Evolutionary conservation across 306 rosid species (phyloP).

Genomic region (Glycine soja): DNA sequence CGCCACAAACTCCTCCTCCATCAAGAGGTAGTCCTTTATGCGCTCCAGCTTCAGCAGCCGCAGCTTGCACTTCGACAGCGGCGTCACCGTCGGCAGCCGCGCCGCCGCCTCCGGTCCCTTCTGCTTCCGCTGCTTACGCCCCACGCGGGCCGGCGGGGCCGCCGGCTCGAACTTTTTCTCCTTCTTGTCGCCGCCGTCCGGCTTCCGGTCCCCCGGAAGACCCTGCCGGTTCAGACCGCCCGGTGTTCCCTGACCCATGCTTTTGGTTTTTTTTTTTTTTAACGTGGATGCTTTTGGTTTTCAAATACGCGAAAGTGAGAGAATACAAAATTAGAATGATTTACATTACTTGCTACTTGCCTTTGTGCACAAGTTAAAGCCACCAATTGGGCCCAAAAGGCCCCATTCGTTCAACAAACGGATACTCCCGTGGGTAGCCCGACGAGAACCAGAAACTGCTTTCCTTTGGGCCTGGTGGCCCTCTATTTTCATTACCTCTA

Average conservation of each 20-base stretch:
- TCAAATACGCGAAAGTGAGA: not conserved
- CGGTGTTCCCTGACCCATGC: constrained; percentile 96
- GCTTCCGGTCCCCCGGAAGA: constrained; percentile 79
- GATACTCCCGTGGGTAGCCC: not conserved
- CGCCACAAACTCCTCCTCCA: constrained; percentile 97
- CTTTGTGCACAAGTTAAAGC: constrained; percentile 34
- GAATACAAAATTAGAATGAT: not conserved
- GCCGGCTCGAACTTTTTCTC: constrained; percentile 96
- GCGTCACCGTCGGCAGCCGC: constrained; percentile 88
- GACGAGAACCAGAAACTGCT: too few relatives aligned
- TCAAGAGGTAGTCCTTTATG: constrained; percentile 83
- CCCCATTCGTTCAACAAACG: not conserved
- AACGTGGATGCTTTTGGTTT: not conserved
- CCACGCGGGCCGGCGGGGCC: constrained; percentile 93
- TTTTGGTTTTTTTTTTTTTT: not conserved
- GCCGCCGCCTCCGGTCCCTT: constrained; percentile 98
- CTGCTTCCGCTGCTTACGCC: constrained; percentile 95
- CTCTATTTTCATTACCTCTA: too few relatives aligned
- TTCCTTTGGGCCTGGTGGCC: too few relatives aligned
- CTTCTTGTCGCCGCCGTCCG: constrained; percentile 81
- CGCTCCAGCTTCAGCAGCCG: constrained; percentile 92
- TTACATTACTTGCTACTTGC: not conserved
- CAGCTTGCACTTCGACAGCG: constrained; percentile 88
- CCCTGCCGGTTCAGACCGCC: constrained; percentile 89
- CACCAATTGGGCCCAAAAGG: not conserved